Percentiles rank a stretch among this genome's conserved stretches.
Evolutionary conservation across 495 filamentous ascomycete genomes (phyloP).

Genomic region (Entonaema liquescens): DNA sequence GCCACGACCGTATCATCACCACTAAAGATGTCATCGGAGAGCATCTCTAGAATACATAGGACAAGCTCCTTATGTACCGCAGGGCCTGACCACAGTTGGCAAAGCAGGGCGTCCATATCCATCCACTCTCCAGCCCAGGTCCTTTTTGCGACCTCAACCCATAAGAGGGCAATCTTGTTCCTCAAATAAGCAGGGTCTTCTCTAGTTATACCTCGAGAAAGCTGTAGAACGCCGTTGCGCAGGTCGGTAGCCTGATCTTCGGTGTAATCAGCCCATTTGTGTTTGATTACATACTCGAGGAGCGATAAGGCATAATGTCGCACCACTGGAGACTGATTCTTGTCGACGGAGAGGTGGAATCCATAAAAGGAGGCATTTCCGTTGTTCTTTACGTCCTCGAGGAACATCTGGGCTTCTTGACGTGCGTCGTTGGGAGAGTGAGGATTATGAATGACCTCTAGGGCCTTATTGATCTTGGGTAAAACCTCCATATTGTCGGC

Average conservation of each 20-base stretch:
- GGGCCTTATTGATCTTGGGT: conserved; percentile 76
- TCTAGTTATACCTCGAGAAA: conserved; percentile 75
- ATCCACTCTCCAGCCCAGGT: conserved; percentile 91
- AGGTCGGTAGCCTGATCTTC: conserved; percentile 69
- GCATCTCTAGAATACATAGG: conserved; percentile 83
- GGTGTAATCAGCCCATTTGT: conserved; percentile 78
- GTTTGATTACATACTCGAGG: conserved; percentile 85
- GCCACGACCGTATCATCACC: conserved; percentile 86
- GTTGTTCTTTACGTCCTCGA: conserved; percentile 82
- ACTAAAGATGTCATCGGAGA: conserved; percentile 94
- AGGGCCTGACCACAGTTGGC: conserved; percentile 78
- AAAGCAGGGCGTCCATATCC: conserved; percentile 88
- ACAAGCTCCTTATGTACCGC: conserved; percentile 81
- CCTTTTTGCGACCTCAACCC: conserved; percentile 93
- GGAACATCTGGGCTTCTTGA: conserved; percentile 79
- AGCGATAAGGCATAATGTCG: conserved; percentile 93
- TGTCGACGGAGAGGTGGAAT: conserved; percentile 80
- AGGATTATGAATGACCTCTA: conserved; percentile 85
- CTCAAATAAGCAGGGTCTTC: conserved; percentile 84
- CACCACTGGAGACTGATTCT: conserved; percentile 76
- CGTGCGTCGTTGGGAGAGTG: conserved; percentile 84
- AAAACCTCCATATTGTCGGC: conserved; percentile 47
- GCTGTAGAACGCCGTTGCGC: conserved; percentile 75
- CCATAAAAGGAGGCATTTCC: conserved; percentile 83
- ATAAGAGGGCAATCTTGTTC: conserved; percentile 94